Conservation (phyloP, 345 rosid genomes). For the Reutealis trisperma region DNA sequence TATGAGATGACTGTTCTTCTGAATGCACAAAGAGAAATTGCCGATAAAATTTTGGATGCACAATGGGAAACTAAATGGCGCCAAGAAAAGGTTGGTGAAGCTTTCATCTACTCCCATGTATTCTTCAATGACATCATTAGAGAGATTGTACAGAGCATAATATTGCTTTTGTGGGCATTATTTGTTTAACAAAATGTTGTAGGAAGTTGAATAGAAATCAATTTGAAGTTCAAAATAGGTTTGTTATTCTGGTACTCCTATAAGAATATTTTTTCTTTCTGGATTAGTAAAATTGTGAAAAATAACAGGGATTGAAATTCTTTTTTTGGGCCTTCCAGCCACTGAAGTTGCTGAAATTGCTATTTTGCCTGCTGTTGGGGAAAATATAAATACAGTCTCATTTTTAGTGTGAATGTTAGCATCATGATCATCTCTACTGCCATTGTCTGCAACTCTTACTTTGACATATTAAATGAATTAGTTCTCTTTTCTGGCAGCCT, state of each 20-base stretch:
- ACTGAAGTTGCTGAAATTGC: not conserved
- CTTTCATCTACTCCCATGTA: not conserved
- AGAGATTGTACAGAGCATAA: not conserved
- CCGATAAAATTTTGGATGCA: slow-evolving; percentile 76
- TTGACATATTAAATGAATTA: not conserved
- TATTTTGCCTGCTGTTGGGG: not conserved
- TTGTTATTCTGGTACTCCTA: not conserved
- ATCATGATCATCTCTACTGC: not conserved
- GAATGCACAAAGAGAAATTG: slow-evolving; percentile 90
- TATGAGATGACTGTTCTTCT: slow-evolving; percentile 94
- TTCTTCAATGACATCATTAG: not conserved
- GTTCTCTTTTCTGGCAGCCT: not conserved
- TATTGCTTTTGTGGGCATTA: not conserved
- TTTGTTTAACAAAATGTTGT: not conserved
- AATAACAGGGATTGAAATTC: not conserved
- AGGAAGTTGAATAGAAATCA: not conserved
- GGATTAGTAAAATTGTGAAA: not conserved
- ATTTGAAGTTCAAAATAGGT: not conserved
- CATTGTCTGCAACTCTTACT: too few relatives aligned
- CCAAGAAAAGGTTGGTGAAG: slow-evolving; percentile 68
- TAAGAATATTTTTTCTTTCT: not conserved
- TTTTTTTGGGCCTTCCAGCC: not conserved
- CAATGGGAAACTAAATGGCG: slow-evolving; percentile 95
- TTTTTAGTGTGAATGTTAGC: not conserved
- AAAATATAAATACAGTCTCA: not conserved